Base-by-base conservation (phyloP, 106 monocot species). In the Iris macrosiphon region DNA sequence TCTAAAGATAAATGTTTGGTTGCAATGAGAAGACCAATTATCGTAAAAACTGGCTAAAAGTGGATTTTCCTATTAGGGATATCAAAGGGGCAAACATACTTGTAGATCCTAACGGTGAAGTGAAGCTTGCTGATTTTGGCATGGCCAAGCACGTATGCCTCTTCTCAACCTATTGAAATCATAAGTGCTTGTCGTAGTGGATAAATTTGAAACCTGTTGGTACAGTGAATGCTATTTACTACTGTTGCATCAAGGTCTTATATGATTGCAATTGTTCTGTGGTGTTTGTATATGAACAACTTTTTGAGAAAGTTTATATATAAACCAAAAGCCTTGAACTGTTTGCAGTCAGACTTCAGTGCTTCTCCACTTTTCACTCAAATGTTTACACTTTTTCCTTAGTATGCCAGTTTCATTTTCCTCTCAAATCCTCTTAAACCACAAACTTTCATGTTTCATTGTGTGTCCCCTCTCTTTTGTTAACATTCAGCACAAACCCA, bases 41-140 rank as follows among this genome's bases (percentile, higher is more conserved):
- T 35, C 4, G 10, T 35, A 10, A 41, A 13, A 40, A 52, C 24
- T 34, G 12, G 28, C 45, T 61, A 39, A 35, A 21, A 55, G 41
- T 34, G 25, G 10, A 16, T 57, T 44, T 43, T 44, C 37, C 9
- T 66, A 6, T 17, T 68, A 93, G 93, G 73, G 93, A 93, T 71
- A 77, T 93, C 21, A 93, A 93, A 81, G 88, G 93, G 16, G 93
- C 88, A 49, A 88, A 93, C 35, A 81, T 93, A 80, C 87, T 93
- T 62, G 93, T 93, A 11, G 93, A 70, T 59, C 68, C 93, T 40
- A 81, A 77, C 40, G 93, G 93, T 13, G 78, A 84, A 54, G 52
- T 93, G 54, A 93, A 93, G 48, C 76, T 93, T 62, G 93, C 93
- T 52, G 93, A 93, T 66, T 93, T 93, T 64, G 93, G 93, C 68